Base-by-base conservation (phyloP, 75 land plant genomes). In the Ceratopteris richardii region DNA sequence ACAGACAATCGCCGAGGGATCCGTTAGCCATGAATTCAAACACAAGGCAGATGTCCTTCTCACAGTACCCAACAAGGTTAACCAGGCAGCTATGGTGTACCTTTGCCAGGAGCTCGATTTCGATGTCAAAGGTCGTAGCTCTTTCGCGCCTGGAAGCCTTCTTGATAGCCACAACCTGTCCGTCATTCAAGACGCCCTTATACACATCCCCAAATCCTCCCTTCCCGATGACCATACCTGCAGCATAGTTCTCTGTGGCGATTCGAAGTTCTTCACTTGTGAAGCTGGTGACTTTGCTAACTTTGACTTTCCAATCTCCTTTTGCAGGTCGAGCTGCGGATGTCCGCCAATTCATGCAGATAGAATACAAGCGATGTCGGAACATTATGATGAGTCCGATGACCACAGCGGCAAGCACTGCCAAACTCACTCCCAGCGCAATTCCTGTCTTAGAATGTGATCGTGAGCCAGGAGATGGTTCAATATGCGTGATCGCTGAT, bases 241-340 rank as follows among this genome's bases (percentile, higher is more conserved):
- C 56, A n/a, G 60, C 71, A 40, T 62, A 68, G 66, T 52, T 40
- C 21, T 80, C 57, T 2, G 95, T 89, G 20, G 95, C 89, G 54
- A 66, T 82, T 62, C 73, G 73, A 19, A 69, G 74, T 62, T 89
- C 95, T 56, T 66, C 80, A 66, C 80, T 77, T 60, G 66, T 78
- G 61, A 80, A 83, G 60, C 24, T 27, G 56, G 17, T 46, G 4
- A 46, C 48, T 17, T 14, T 46, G 21, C 21, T 46, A 7, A 17
- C 48, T 46, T 46, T 46, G 17, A 7, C 48, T 46, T 46, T 46
- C 48, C 48, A 46, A 17, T n/a, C 4, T 2, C 12, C 4, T 3
- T 4, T 46, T 46, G 48, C 17, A 5, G 5, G 48, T 7, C 14
- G 21, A n/a, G 48, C 12, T n/a, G 4, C n/a, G 3, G 3, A 5